These are phyloP conservation scores for Sisymbrium altissimum DNA, from an alignment of 345 rosid species.

Conservation along the genomic window DNA sequence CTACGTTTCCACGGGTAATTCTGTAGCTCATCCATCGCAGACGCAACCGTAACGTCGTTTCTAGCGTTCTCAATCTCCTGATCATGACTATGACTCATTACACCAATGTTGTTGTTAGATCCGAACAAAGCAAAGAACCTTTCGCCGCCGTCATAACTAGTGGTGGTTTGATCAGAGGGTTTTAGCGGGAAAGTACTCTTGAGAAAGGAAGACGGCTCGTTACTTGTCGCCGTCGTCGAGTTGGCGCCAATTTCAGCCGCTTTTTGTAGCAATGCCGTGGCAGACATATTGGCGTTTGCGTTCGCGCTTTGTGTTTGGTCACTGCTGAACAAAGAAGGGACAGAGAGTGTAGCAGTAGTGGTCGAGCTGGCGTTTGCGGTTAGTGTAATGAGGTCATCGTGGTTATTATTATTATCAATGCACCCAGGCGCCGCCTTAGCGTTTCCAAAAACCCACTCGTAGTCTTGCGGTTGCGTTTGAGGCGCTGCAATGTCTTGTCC, in stretches of 20 bases:
- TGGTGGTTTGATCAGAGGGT: slow-evolving; percentile 26
- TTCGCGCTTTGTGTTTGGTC: slow-evolving; percentile 41
- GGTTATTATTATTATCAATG: slow-evolving; percentile 6
- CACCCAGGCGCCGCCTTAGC: slow-evolving; percentile 7
- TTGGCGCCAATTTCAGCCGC: slow-evolving; percentile 89
- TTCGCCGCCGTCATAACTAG: slow-evolving; percentile 40
- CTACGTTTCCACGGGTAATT: slow-evolving; percentile 55
- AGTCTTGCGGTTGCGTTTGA: slow-evolving; percentile 30
- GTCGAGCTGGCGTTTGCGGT: slow-evolving; percentile 36
- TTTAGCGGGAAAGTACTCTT: slow-evolving; percentile 54
- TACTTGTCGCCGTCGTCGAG: slow-evolving; percentile 18
- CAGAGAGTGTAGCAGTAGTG: slow-evolving; percentile 42
- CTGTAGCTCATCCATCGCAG: slow-evolving; percentile 45
- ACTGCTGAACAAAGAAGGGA: slow-evolving; percentile 74
- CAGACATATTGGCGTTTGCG: slow-evolving; percentile 63
- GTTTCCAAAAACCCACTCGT: slow-evolving; percentile 54
- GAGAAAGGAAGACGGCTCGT: slow-evolving; percentile 44
- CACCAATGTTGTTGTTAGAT: slow-evolving; percentile 21
- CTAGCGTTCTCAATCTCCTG: slow-evolving; percentile 39
- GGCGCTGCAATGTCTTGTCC: slow-evolving; percentile 22
- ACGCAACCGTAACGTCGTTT: slow-evolving; percentile 34
- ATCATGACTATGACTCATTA: slow-evolving; percentile 10
- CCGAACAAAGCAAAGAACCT: slow-evolving; percentile 47
- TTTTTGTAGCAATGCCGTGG: slow-evolving; percentile 91
- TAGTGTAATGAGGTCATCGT: slow-evolving; percentile 14